phyloP scores from a whole-genome alignment of 2,329 filamentous ascomycete genomes.

The Aspergillus melleus region DNA sequence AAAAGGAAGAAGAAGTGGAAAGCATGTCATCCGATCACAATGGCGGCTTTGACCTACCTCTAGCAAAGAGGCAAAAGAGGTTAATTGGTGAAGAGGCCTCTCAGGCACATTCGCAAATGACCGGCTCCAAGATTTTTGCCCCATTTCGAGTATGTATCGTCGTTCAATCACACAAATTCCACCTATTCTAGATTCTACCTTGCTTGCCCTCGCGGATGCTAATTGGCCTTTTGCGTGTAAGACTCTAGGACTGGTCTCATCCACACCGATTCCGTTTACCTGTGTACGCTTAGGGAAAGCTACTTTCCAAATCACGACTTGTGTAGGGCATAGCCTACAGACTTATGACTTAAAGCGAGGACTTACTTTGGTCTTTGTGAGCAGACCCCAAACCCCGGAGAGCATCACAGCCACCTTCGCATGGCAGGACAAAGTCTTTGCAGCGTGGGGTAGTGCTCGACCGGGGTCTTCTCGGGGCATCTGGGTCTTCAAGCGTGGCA shows the following conservation, averaged over 20 bases:
- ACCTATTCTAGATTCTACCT: neutral
- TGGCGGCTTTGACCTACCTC: conserved; percentile 60
- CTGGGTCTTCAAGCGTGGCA: conserved; percentile 91
- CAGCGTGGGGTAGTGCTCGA: conserved; percentile 74
- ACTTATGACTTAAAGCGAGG: conserved; percentile 93
- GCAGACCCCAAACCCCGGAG: conserved; percentile 81
- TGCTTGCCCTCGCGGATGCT: conserved; percentile 1
- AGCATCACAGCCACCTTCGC: conserved; percentile 82
- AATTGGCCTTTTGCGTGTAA: conserved; percentile 38
- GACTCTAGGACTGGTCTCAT: conserved; percentile 92
- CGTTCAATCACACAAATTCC: conserved; percentile 29
- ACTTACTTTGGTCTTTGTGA: conserved; percentile 90
- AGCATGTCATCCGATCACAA: conserved; percentile 50
- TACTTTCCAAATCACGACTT: conserved; percentile 96
- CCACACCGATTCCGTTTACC: conserved; percentile 86
- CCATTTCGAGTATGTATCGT: conserved; percentile 72
- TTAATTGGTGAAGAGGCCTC: conserved; percentile 35
- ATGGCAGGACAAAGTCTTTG: conserved; percentile 83
- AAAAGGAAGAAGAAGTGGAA: neutral
- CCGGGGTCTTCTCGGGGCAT: conserved; percentile 59
- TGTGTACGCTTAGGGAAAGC: conserved; percentile 86
- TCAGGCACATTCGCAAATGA: conserved; percentile 42
- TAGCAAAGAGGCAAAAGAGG: conserved; percentile 76
- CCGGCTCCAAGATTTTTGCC: conserved; percentile 80
- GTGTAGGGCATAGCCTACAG: conserved; percentile 83